Percentiles rank a stretch among this genome's conserved stretches.
Conservation (phyloP, 139 green algal species). For the Picochlorum sp. region DNA sequence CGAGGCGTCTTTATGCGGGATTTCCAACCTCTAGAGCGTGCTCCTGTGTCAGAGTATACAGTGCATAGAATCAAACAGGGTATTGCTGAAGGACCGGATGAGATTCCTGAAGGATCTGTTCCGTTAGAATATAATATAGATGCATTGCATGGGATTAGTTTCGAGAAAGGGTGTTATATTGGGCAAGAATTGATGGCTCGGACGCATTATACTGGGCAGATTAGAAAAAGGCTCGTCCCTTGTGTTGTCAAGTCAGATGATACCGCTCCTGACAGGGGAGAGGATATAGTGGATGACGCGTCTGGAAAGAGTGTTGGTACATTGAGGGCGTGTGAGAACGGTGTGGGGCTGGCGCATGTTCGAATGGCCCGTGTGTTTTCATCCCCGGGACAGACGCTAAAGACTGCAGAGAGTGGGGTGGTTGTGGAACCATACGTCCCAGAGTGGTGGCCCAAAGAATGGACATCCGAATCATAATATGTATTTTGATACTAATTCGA, state of each 20-base stretch:
- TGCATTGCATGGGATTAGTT: slow-evolving; percentile 77
- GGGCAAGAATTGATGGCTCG: slow-evolving; percentile 83
- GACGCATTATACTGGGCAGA: slow-evolving; percentile 64
- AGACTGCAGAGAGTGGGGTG: not conserved
- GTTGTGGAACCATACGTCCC: slow-evolving; percentile 23
- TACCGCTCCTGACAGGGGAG: not conserved
- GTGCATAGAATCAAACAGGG: slow-evolving; percentile 55
- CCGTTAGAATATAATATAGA: slow-evolving; percentile 95
- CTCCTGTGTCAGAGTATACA: not conserved
- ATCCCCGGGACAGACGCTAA: not conserved
- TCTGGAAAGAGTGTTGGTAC: slow-evolving; percentile 8
- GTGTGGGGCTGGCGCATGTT: slow-evolving; percentile 41
- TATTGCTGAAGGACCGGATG: slow-evolving; percentile 71
- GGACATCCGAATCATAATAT: slow-evolving; percentile 24
- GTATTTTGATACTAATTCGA: no score
- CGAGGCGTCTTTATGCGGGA: not conserved
- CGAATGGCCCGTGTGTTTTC: slow-evolving; percentile 5
- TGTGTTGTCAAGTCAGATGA: slow-evolving; percentile 18
- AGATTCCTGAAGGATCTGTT: slow-evolving; percentile 71
- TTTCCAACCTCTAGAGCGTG: not conserved
- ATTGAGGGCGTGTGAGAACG: slow-evolving; percentile 19
- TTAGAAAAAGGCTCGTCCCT: slow-evolving; percentile 79
- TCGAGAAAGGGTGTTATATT: slow-evolving; percentile 91
- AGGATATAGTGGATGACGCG: slow-evolving; percentile 1
- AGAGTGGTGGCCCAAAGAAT: slow-evolving; percentile 34